phyloP scores from a whole-genome alignment of 768 basidiomycete genomes.

The Lentinula lateritia region DNA sequence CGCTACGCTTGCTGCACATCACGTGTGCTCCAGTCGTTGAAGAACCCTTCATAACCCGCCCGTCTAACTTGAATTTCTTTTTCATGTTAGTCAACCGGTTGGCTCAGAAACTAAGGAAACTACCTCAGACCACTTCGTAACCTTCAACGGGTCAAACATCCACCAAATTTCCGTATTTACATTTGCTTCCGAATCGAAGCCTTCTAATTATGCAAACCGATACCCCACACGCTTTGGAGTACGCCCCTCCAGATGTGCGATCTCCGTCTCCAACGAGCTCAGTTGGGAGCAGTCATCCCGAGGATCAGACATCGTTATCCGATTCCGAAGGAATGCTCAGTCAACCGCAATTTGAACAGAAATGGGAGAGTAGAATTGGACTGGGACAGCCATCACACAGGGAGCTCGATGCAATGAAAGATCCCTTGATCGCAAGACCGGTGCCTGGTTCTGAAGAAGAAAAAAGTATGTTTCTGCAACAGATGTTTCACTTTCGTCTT shows the following conservation, averaged over 20 bases:
- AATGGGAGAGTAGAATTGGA: slow-evolving; percentile 34
- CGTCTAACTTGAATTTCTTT: not conserved
- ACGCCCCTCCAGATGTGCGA: slow-evolving; percentile 40
- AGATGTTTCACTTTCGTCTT: not conserved
- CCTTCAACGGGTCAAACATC: not conserved
- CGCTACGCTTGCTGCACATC: not conserved
- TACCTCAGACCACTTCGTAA: not conserved
- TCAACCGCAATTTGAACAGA: slow-evolving; percentile 34
- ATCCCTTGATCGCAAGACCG: slow-evolving; percentile 30
- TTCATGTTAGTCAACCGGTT: not conserved
- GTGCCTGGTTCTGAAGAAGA: slow-evolving; percentile 24
- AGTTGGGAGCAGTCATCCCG: slow-evolving; percentile 39
- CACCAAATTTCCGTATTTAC: not conserved
- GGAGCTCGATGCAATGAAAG: slow-evolving; percentile 34
- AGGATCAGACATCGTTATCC: slow-evolving; percentile 40
- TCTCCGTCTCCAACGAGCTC: slow-evolving; percentile 49
- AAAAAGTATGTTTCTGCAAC: slow-evolving; percentile 22
- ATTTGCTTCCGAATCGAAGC: not conserved
- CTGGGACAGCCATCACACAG: slow-evolving; percentile 30
- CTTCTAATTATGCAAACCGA: not conserved
- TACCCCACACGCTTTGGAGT: slow-evolving; percentile 25
- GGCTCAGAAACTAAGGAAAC: not conserved
- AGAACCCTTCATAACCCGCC: not conserved
- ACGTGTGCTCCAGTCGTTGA: not conserved
- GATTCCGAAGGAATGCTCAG: slow-evolving; percentile 36